Base-by-base conservation (phyloP, 225 moss, liverwort and hornwort species). In the Pseudoscleropodium purum region DNA sequence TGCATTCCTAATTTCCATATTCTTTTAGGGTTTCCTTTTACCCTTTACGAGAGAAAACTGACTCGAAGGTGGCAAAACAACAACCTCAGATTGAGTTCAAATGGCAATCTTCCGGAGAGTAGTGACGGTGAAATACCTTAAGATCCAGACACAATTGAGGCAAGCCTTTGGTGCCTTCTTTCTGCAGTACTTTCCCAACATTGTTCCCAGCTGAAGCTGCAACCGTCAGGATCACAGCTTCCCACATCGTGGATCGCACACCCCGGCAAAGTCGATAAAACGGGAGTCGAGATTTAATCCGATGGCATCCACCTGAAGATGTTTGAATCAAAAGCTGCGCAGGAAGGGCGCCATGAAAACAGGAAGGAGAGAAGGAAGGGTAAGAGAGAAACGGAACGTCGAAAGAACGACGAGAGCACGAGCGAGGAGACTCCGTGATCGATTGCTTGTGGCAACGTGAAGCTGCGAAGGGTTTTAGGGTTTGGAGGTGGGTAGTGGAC, bases 141-240 rank as follows among this genome's bases (percentile, higher is more conserved):
- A 94, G 87, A 92, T 97, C 96, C 43, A 98, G 91, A 87, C 94
- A 96, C 77, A 98, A 93, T 74, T 96, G 94, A 86, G 98, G 98
- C 83, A 98, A 93, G 47, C 98, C 97, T 93, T 98, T 98, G 18
- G 97, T 98, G 90, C 98, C 98, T 93, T 98, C 96, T 88, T 98
- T 98, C 91, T 98, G 98, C 62, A 98, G 92, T 51, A 98, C 98
- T 86, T 98, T 98, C 51, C 98, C 98, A 9, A 98, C 97, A 80
- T 98, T 98, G 92, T 98, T 98, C 43, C 97, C 98, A 60, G 98
- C 98, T 81, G 97, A 95, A 87, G 98, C 98, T 92, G 93, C 96
- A 92, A 98, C 96, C 79, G 98, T 98, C 79, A 98, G 93, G 54
- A 91, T 93, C 85, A 98, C 96, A 75, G 98, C 98, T 89, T 97